Evolutionary conservation across 2,329 filamentous ascomycete species (phyloP).

Genomic region (Stachybotrys chartarum): DNA sequence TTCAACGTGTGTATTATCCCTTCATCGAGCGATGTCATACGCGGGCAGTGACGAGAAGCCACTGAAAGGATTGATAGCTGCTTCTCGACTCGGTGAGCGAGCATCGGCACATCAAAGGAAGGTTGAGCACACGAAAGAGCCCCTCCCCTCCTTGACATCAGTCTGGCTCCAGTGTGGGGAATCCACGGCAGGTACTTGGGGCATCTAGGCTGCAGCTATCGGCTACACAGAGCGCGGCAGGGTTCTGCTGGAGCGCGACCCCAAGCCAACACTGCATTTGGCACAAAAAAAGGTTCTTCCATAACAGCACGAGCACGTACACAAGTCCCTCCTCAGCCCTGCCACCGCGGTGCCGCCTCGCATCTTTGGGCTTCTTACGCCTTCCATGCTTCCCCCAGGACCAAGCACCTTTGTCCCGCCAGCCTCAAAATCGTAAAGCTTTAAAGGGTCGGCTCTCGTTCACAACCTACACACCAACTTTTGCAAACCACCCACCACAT

Average conservation of each 20-base stretch:
- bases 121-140: not conserved
- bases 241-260: not conserved
- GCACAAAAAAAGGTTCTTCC: not conserved
- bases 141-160: not conserved
- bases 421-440: conserved; percentile 1
- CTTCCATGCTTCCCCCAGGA: conserved; percentile 21
- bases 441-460: not conserved
- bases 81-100: no score
- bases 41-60: no score
- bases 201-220: not conserved
- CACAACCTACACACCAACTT: not conserved
- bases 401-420: not conserved
- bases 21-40: no score
- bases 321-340: conserved; percentile 6
- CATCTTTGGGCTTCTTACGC: conserved; percentile 36
- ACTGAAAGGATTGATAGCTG: no score
- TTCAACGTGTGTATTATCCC: no score
- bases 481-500: not conserved
- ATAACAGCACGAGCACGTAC: not conserved
- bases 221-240: not conserved
- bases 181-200: not conserved
- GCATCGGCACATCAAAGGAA: no score
- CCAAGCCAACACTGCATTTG: no score
- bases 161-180: not conserved
- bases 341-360: conserved; percentile 1